Base-by-base conservation (phyloP, 768 basidiomycete genomes). In the Gymnopilus junonius region DNA sequence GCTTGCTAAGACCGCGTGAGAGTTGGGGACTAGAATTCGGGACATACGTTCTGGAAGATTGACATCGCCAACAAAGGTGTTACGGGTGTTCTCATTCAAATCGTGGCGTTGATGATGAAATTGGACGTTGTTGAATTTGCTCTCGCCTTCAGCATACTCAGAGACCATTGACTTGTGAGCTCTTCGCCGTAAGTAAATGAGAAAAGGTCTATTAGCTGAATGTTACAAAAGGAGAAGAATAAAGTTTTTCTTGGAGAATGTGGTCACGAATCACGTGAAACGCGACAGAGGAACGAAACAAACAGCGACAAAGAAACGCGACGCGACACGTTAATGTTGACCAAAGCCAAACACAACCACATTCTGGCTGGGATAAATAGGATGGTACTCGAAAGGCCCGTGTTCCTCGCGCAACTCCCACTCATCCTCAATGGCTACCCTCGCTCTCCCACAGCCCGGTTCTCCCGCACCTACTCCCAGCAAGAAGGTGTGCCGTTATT, bases 1-100 rank as follows among this genome's bases (percentile, higher is more conserved):
- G 62, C 55, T 12, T 42, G 55, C 35, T 50, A 29, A 31, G 32
- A 23, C 20, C 20, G 5, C 37, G 32, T 29, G 48, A 51, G 32
- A 39, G 25, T 34, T 21, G 55, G 31, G 31, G 55, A 1, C 25
- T 43, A 14, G 12, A 25, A 27, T 32, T 25, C 17, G 61, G 58
- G 34, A 71, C 74, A 60, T 73, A 81, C 84, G 76, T 73, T 91
- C 88, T 15, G 86, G 82, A 58, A 92, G 82, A 63, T 89, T 83
- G 42, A 91, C 74, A 29, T 91, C 88, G 34, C 92, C 90, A 23
- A 93, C 90, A 69, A 88, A 92, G 59, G 79, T 79, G 63, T 74
- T 74, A 10, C 80, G 79, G 14, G 40, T 34, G n/a, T 66, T 63
- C 11, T 53, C 60, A 29, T 23, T 54, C 8, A 55, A 40, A 40